A percentile compares a stretch with the other conserved stretches of the same genome.
Conservation (phyloP, 73 alveolate species). For the Blepharisma stoltei region DNA sequence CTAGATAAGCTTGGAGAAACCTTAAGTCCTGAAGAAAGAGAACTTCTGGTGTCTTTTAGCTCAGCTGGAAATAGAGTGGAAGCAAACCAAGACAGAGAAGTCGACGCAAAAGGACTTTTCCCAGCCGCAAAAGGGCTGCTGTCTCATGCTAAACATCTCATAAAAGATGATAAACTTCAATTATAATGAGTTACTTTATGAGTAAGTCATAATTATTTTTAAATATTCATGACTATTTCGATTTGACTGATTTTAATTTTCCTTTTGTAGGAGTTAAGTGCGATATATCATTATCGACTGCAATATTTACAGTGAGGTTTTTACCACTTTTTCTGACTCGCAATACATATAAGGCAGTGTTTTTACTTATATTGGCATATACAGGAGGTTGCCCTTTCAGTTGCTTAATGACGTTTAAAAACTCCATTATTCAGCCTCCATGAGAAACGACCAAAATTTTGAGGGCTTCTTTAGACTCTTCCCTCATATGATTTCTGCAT, state of each 20-base stretch:
- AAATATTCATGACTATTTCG: too few species aligned
- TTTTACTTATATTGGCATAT: conserved; percentile 30
- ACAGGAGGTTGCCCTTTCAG: conserved; percentile 37
- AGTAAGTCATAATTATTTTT: too few species aligned
- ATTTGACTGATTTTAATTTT: too few species aligned
- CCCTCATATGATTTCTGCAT: conserved; percentile 15
- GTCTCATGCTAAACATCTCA: too few species aligned
- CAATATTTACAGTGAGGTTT: neutral
- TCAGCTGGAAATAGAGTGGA: conserved; percentile 10
- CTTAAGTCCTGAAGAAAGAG: conserved; percentile 6
- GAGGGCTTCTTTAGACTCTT: neutral
- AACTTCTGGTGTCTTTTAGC: neutral
- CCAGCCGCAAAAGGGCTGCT: neutral
- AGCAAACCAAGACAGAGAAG: conserved; percentile 10
- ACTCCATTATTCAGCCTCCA: conserved; percentile 75
- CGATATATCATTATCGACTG: neutral
- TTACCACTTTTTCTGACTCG: conserved; percentile 16
- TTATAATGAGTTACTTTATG: too few species aligned
- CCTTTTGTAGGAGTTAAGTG: neutral
- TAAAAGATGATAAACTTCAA: too few species aligned
- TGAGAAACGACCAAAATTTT: conserved; percentile 54
- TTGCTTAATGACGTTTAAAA: conserved; percentile 37
- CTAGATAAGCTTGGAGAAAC: neutral
- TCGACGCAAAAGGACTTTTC: conserved; percentile 1
- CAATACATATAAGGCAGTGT: conserved; percentile 33